phyloP scores from a whole-genome alignment of 768 basidiomycete genomes.

The Suillus sp. region DNA sequence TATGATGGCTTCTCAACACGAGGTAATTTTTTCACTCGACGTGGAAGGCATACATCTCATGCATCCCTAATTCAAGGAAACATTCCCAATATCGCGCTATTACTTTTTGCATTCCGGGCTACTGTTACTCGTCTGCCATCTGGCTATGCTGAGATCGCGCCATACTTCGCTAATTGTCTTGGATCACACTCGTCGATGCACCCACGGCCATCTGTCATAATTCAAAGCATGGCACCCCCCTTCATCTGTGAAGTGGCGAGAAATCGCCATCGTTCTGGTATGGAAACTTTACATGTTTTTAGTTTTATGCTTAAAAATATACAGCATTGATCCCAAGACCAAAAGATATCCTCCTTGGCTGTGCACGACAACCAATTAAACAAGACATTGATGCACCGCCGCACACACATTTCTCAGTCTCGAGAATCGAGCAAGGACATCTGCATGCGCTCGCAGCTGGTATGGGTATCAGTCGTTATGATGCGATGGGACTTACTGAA shows the following conservation, averaged over 20 bases:
- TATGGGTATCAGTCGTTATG: conserved; percentile 1
- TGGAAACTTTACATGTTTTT: neutral
- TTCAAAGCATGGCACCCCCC: neutral
- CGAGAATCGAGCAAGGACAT: neutral
- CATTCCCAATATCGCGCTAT: neutral
- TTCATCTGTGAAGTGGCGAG: neutral
- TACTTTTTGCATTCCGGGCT: neutral
- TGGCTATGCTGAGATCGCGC: neutral
- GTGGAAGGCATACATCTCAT: neutral
- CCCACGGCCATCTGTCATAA: neutral
- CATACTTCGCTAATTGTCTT: neutral
- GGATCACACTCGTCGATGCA: neutral
- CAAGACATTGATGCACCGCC: neutral
- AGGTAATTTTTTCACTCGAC: neutral
- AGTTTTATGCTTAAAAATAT: neutral
- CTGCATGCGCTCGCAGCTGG: conserved; percentile 1
- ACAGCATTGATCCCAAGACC: neutral
- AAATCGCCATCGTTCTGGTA: neutral
- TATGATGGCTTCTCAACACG: neutral
- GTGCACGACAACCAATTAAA: neutral
- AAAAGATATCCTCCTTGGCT: conserved; percentile 6
- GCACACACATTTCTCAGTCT: neutral
- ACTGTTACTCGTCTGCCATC: neutral
- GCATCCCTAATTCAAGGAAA: neutral
- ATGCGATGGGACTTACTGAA: neutral